Evolutionary conservation across 805 yeast genomes (phyloP), one percentile per base, ranked within the genome.

Genomic region (Suhomyces faveliae): DNA sequence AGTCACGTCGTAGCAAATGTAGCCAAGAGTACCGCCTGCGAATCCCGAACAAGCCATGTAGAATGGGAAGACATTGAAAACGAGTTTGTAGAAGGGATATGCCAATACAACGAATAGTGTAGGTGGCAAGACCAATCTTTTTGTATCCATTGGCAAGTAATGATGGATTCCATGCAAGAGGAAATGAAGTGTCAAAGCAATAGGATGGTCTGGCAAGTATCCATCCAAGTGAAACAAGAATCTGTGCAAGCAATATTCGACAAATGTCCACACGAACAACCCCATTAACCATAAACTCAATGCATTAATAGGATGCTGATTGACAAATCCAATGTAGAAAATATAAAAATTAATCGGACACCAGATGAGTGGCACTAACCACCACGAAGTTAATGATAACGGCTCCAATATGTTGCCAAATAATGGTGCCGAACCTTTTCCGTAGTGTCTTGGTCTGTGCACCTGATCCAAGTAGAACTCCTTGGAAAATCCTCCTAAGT

Each of bases 391-490:
- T 60, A 85, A 74, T 6, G 96, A 83, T 21, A 94, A 63, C 4
- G 97, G 97, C 70, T 94, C 99, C 51, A 94, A 73, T 67, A 92
- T 87, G 68, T 91, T 90, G 42, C 99, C 99, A 67, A 94, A 94
- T 46, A 94, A 66, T 5, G 91, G 97, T 10, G 99, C 99, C 3
- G 97, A 89, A 9, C 97, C 97, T 64, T 90, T 84, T 55, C 98
- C 98, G 64, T 91, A 94, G 68, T 94, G 99, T 64, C 99, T 84
- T 46, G 99, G 99, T 69, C 97, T 83, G 68, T 94, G 99, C 38
- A 94, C 94, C 70, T 94, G 97, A 64, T 90, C 96, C 62, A 94
- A 76, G 67, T 94, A 94, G 61, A 94, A 92, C 38, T 89, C 95
- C 64, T 88, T 92, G 37, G 87, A 63, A 76, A 90, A 94, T 29